Evolutionary conservation across 2,329 filamentous ascomycete genomes (phyloP).

Genomic region (Coniochaeta ligniaria): DNA sequence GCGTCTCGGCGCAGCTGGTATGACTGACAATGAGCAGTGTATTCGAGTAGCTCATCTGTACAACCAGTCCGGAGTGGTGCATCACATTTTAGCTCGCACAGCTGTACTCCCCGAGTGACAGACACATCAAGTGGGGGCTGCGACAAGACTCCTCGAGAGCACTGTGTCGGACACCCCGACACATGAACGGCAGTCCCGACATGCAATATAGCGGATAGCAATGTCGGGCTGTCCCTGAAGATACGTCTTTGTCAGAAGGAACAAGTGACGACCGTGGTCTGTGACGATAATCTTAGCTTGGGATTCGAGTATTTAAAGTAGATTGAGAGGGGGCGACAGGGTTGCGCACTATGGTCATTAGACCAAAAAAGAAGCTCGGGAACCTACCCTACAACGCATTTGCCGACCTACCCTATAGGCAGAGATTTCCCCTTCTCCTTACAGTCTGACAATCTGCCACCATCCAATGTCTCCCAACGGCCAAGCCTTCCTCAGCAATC

Average conservation of each 20-base stretch:
- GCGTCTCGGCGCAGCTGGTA: neutral
- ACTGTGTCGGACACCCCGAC: neutral
- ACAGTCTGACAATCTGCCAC: neutral
- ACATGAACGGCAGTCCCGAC: neutral
- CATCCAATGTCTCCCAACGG: constrained; percentile 23
- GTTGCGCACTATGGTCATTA: too few relatives aligned
- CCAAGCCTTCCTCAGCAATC: constrained; percentile 23
- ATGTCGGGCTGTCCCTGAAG: too few relatives aligned
- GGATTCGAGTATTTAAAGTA: neutral
- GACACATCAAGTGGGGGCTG: too few relatives aligned
- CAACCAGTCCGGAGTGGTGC: neutral
- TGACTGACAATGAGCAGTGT: neutral
- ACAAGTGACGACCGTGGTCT: neutral
- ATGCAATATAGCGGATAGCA: too few relatives aligned
- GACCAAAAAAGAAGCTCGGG: too few relatives aligned
- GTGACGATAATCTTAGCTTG: neutral
- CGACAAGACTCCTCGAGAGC: neutral
- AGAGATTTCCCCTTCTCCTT: neutral
- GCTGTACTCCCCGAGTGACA: too few relatives aligned
- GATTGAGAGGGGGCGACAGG: too few relatives aligned
- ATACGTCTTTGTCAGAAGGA: neutral
- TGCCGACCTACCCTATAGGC: too few relatives aligned
- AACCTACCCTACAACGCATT: too few relatives aligned
- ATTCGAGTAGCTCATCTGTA: too few relatives aligned
- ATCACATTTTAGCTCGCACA: neutral